Base-by-base conservation (phyloP, 371 early-diverging fungal genomes). In the Mortierella polycephala region DNA sequence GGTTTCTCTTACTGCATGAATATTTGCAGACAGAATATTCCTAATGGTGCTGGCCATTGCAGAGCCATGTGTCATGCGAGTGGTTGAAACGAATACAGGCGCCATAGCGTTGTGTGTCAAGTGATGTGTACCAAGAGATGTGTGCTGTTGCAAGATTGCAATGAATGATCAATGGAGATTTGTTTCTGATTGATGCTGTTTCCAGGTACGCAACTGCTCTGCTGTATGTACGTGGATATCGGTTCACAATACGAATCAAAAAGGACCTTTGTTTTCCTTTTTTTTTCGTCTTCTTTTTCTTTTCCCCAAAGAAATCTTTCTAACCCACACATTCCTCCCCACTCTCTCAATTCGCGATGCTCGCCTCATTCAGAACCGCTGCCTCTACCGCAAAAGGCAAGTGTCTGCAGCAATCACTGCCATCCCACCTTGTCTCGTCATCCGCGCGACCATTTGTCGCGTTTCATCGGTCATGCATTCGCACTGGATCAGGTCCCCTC, bases 361-460 rank as follows among this genome's bases (percentile, higher is more conserved):
- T 71, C 55, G 52, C 69, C 62, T 76, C 77, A n/a, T 49, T 76
- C 53, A 67, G 65, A 57, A 56, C 57, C 54, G 52, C 47, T 56
- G 65, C 65, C 13, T 69, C 74, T 59, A 57, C 68, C 63, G 50
- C 72, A 39, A 76, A 68, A 76, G 77, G 77, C 66, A 76, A 67
- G 67, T 61, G 67, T 61, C 21, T 45, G 30, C 20, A 42, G 2
- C 57, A 30, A 30, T 30, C 30, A 30, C 30, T 30, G 30, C 30
- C 30, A 30, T 4, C 4, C 4, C 4, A 4, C 30, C 30, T 30
- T 4, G 1, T 30, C 30, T 30, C 30, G 1, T 30, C 30, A 30
- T 2, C 30, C 4, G 30, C 30, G 30, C 30, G 30, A 30, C 4
- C 30, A 30, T 30, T 30, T 30, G 30, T 30, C 30, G 30, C 30